Conservation (phyloP, 2,329 filamentous ascomycete species). For the Biscogniauxia mediterranea region DNA sequence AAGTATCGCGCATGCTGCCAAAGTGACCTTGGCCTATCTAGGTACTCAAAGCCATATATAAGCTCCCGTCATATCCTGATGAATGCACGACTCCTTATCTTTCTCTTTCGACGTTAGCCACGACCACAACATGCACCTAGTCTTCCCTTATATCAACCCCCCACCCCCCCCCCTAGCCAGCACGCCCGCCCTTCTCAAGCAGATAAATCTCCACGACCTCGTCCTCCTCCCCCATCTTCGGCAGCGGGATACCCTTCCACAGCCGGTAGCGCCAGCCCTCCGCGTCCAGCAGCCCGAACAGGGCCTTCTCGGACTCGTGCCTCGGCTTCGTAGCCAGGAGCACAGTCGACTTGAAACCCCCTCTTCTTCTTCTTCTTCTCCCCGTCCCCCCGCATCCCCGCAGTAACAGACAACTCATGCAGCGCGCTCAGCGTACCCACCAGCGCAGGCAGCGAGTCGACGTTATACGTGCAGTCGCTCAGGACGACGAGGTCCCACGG, state of each 20-base stretch:
- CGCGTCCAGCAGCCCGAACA: constrained; percentile 47
- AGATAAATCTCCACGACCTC: constrained; percentile 53
- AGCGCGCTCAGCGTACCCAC: constrained; percentile 52
- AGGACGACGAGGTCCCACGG: constrained; percentile 54
- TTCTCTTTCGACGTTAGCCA: not conserved
- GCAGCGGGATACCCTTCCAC: constrained; percentile 43
- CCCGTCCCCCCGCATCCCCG: not conserved
- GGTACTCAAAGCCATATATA: too few relatives aligned
- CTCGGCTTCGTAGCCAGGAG: constrained; percentile 56
- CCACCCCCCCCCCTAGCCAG: not conserved
- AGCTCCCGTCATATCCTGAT: too few relatives aligned
- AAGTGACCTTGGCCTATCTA: too few relatives aligned
- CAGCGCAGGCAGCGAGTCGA: constrained; percentile 52
- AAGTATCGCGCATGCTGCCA: too few relatives aligned
- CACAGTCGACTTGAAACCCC: constrained; percentile 37
- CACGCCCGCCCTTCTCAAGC: constrained; percentile 38
- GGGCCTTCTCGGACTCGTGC: constrained; percentile 49
- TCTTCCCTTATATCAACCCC: too few relatives aligned
- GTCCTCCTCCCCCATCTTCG: constrained; percentile 42
- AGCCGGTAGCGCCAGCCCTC: constrained; percentile 46
- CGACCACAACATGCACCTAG: constrained; percentile 1
- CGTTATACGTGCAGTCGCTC: constrained; percentile 63
- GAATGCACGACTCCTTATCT: not conserved
- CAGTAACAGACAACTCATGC: constrained; percentile 30
- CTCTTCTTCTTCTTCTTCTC: too few relatives aligned